These are phyloP conservation scores for Lophiotrema nucula DNA, from an alignment of 495 filamentous ascomycete genomes.

Conservation along the genomic window DNA sequence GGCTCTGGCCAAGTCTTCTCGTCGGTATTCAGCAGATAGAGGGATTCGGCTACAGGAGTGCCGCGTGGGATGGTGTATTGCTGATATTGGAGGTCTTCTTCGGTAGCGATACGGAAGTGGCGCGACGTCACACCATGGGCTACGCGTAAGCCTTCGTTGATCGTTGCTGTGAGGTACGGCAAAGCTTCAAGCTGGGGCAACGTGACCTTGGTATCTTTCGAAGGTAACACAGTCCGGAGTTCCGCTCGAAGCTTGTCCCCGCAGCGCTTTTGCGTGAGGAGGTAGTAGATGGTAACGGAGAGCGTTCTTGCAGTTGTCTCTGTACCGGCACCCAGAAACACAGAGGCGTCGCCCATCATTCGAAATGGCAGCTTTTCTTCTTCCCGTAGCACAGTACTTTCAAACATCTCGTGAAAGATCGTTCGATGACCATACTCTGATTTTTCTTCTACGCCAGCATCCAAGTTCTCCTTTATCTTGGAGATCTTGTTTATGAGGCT, in stretches of 20 bases:
- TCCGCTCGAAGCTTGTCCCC: not conserved
- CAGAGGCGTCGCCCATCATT: not conserved
- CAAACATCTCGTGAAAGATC: constrained; percentile 1
- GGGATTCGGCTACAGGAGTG: constrained; percentile 6
- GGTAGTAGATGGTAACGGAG: not conserved
- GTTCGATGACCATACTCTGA: not conserved
- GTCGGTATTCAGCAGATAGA: constrained; percentile 44
- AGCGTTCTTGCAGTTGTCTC: constrained; percentile 10
- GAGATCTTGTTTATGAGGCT: not conserved
- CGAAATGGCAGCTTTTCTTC: constrained; percentile 1
- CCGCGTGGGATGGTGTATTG: constrained; percentile 12
- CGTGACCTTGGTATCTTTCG: not conserved
- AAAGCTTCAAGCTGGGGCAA: constrained; percentile 2
- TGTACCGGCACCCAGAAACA: constrained; percentile 10
- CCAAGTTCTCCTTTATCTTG: not conserved
- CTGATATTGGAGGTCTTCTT: constrained; percentile 12
- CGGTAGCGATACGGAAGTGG: not conserved
- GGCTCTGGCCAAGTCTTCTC: constrained; percentile 44
- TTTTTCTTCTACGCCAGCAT: not conserved
- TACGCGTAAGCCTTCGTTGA: constrained; percentile 8
- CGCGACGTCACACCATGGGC: constrained; percentile 1
- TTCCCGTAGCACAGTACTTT: not conserved
- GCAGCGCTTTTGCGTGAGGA: not conserved
- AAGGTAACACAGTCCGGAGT: not conserved
- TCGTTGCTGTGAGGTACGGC: constrained; percentile 3